Evolutionary conservation across 441 rosid species (phyloP).

Genomic region (Gossypium schwendimanii): DNA sequence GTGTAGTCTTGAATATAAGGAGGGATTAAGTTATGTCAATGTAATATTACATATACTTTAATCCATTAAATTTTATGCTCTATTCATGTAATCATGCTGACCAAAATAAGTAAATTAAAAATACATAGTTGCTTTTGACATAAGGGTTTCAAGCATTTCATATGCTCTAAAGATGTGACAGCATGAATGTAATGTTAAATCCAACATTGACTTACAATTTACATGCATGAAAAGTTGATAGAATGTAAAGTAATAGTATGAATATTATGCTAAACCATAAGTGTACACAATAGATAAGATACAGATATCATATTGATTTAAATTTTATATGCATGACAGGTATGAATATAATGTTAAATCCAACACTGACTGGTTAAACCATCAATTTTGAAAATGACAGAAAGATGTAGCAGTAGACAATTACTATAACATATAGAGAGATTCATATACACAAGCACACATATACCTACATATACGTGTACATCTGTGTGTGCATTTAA

Average conservation of each 20-base stretch:
- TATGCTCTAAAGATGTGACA: background rate
- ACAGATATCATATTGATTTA: background rate
- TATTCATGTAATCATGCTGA: background rate
- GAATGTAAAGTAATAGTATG: background rate
- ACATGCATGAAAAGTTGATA: background rate
- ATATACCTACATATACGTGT: background rate
- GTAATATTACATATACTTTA: background rate
- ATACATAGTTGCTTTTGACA: background rate
- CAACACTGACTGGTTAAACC: background rate
- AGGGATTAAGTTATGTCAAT: background rate
- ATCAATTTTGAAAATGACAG: background rate
- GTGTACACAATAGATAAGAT: background rate
- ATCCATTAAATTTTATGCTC: background rate
- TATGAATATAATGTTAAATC: background rate
- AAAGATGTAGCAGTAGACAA: background rate
- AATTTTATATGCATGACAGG: background rate
- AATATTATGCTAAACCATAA: background rate
- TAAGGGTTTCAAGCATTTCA: constrained; percentile 1
- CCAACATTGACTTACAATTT: background rate
- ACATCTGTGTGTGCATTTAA: background rate
- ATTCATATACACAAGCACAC: background rate
- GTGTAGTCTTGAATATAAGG: background rate
- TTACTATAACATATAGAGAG: background rate
- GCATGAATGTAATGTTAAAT: background rate
- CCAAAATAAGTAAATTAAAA: background rate